Conservation (phyloP, 2,329 filamentous ascomycete species). For the Sporothrix mexicana region DNA sequence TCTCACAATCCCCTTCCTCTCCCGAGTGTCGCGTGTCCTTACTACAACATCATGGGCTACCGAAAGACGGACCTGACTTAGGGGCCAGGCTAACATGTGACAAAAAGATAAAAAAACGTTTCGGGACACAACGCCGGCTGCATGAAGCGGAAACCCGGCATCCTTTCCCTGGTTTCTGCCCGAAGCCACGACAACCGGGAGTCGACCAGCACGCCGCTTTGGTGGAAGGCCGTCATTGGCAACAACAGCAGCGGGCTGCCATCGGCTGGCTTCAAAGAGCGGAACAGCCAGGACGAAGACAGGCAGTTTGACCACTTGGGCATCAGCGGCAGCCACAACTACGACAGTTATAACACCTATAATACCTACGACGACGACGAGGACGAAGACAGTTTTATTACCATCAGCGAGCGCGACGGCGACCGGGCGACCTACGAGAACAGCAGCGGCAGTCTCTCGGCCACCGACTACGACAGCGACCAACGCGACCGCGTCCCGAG, state of each 20-base stretch:
- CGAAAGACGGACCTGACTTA: background rate
- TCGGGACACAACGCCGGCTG: constrained; percentile 28
- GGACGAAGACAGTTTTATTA: constrained; percentile 24
- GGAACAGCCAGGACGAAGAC: constrained; percentile 2
- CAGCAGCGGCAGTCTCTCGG: background rate
- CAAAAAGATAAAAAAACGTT: constrained; percentile 11
- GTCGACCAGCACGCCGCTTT: constrained; percentile 31
- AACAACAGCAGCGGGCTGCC: background rate
- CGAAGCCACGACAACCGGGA: constrained; percentile 24
- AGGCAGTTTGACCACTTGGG: constrained; percentile 4
- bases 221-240: constrained; percentile 32
- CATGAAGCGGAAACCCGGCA: constrained; percentile 34
- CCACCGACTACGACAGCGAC: constrained; percentile 9
- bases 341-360: background rate
- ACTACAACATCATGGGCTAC: background rate
- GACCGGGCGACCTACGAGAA: background rate
- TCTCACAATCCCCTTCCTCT: no score
- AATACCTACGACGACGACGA: constrained; percentile 26
- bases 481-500: constrained; percentile 25
- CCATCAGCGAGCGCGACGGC: constrained; percentile 30
- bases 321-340: background rate
- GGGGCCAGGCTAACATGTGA: background rate
- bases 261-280: constrained; percentile 3
- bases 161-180: constrained; percentile 28
- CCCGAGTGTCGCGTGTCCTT: background rate